Conservation (phyloP, 129 eudicot species). For the Pseudognaphalium luteoalbum region DNA sequence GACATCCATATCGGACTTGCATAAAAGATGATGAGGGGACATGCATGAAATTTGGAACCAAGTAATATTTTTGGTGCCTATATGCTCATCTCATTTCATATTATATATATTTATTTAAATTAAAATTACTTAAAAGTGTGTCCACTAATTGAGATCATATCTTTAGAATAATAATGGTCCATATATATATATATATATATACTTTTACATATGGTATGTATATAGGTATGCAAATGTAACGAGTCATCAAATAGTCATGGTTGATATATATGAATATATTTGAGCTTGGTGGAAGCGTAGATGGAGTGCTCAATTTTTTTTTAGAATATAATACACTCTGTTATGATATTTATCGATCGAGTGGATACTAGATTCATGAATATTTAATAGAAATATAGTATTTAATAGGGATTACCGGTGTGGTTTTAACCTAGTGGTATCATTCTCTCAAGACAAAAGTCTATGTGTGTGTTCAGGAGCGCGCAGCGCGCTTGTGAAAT, state of each 20-base stretch:
- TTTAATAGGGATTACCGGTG: too few relatives aligned
- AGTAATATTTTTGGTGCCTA: constrained; percentile 4
- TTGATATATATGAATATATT: background rate
- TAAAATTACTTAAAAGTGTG: background rate
- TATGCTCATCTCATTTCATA: background rate
- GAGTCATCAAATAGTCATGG: background rate
- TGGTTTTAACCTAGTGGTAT: too few relatives aligned
- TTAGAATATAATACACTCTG: too few relatives aligned
- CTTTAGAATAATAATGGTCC: constrained; percentile 5
- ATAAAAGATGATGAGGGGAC: constrained; percentile 32
- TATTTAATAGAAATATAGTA: too few relatives aligned
- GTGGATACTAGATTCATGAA: too few relatives aligned
- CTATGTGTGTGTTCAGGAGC: too few relatives aligned
- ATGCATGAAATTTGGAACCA: constrained; percentile 26
- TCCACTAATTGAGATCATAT: constrained; percentile 15
- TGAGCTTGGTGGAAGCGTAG: too few relatives aligned
- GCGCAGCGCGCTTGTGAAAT: too few relatives aligned
- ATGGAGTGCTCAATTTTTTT: too few relatives aligned
- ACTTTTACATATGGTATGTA: background rate
- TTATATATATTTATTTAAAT: too few relatives aligned
- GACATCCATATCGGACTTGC: constrained; percentile 35
- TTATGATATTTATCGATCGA: too few relatives aligned
- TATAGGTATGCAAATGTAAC: background rate
- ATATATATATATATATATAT: constrained; percentile 1
- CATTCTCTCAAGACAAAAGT: too few relatives aligned